These are phyloP conservation scores for Maudiozyma serrabonitensis DNA, from an alignment of 805 yeast species.

Conservation along the genomic window DNA sequence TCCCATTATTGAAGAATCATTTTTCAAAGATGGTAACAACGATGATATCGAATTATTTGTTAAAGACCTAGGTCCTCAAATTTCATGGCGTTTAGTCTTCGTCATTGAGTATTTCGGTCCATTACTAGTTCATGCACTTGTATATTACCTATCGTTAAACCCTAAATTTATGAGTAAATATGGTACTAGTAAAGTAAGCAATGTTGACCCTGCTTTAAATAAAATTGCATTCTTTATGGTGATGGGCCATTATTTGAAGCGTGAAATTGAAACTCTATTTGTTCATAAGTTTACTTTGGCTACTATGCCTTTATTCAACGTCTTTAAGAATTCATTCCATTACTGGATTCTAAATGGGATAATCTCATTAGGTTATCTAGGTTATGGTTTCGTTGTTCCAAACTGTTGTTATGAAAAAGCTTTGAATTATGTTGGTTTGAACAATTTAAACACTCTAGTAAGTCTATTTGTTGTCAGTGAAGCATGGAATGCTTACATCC, in stretches of 20 bases:
- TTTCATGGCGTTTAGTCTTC: conserved; percentile 87
- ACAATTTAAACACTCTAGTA: conserved; percentile 26
- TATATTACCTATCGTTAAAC: conserved; percentile 37
- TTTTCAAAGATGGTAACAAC: conserved; percentile 27
- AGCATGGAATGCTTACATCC: conserved; percentile 62
- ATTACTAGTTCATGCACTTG: conserved; percentile 61
- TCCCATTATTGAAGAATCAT: conserved; percentile 18
- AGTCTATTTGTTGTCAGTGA: conserved; percentile 52
- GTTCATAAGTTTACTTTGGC: conserved; percentile 79
- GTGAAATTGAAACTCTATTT: conserved; percentile 79
- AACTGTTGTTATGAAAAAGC: conserved; percentile 11
- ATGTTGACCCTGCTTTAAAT: conserved; percentile 20
- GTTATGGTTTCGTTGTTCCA: conserved; percentile 35
- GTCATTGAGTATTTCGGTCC: conserved; percentile 88
- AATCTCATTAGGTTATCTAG: conserved; percentile 38
- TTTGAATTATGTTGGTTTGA: conserved; percentile 11
- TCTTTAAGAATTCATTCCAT: conserved; percentile 83
- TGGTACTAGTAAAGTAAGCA: conserved; percentile 4
- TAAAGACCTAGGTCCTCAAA: conserved; percentile 89
- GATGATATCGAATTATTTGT: conserved; percentile 42
- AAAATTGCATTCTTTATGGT: conserved; percentile 36
- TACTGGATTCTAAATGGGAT: conserved; percentile 89
- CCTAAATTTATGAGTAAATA: conserved; percentile 8
- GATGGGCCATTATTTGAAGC: conserved; percentile 69
- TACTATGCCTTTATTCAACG: conserved; percentile 85